Percentiles rank a stretch among this genome's conserved stretches.
These are phyloP conservation scores for Talaromyces islandicus DNA, from an alignment of 2,329 filamentous ascomycete species.

Conservation along the genomic window DNA sequence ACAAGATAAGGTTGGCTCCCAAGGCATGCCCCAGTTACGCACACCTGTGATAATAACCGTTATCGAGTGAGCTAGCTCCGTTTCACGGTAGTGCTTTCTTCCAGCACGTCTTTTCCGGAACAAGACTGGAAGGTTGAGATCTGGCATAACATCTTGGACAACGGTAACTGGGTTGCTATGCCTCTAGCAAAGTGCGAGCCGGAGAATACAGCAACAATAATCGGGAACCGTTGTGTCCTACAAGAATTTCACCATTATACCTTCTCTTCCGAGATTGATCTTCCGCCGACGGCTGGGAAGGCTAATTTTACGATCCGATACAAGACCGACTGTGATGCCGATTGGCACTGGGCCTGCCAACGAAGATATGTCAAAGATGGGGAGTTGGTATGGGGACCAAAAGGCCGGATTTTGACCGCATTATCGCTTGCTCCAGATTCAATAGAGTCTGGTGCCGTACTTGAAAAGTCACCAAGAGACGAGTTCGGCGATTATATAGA, in stretches of 20 bases:
- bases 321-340: slow-evolving; percentile 26
- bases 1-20: slow-evolving; percentile 20
- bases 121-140: slow-evolving; percentile 66
- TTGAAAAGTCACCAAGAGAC: slow-evolving; percentile 12
- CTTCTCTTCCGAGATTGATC: slow-evolving; percentile 24
- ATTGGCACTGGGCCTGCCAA: slow-evolving; percentile 43
- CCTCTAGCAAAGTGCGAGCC: slow-evolving; percentile 42
- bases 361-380: slow-evolving; percentile 34
- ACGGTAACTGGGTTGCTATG: slow-evolving; percentile 54
- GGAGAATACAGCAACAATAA: slow-evolving; percentile 24
- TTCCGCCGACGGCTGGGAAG: slow-evolving; percentile 23
- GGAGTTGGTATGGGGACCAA: slow-evolving; percentile 34
- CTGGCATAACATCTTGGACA: slow-evolving; percentile 61
- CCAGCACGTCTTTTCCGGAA: slow-evolving; percentile 49
- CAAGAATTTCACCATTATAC: slow-evolving; percentile 28
- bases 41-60: background rate
- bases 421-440: background rate
- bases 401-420: slow-evolving; percentile 9
- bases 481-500: slow-evolving; percentile 29
- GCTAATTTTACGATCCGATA: slow-evolving; percentile 41
- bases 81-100: slow-evolving; percentile 67
- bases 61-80: slow-evolving; percentile 32
- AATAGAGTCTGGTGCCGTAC: background rate
- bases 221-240: slow-evolving; percentile 13
- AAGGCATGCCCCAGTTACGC: background rate